Conservation (phyloP, 352 stramenopile genomes). For the Elongisporangium senticosum region DNA sequence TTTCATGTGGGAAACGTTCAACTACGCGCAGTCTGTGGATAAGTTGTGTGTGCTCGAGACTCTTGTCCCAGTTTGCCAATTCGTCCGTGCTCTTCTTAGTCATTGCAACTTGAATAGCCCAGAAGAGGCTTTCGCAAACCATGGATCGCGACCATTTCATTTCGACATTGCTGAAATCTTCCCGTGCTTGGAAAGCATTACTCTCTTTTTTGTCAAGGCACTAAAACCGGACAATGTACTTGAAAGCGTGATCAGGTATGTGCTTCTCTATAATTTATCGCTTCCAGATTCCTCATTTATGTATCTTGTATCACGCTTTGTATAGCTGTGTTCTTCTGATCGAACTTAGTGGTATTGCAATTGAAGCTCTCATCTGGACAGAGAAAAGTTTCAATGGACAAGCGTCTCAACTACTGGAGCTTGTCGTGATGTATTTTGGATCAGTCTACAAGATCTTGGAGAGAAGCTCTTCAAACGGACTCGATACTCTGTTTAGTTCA, state of each 20-base stretch:
- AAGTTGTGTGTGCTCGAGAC: conserved; percentile 43
- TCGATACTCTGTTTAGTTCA: background rate
- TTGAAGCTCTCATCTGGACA: conserved; percentile 28
- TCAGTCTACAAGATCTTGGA: background rate
- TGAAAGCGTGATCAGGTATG: conserved; percentile 19
- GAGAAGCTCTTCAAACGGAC: background rate
- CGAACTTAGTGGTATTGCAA: conserved; percentile 55
- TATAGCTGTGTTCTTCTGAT: conserved; percentile 61
- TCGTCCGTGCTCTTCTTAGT: conserved; percentile 61
- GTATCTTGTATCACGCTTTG: conserved; percentile 5
- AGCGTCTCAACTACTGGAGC: conserved; percentile 11
- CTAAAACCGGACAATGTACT: conserved; percentile 18
- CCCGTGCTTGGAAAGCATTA: conserved; percentile 27
- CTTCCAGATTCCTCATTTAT: conserved; percentile 2
- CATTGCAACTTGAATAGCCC: conserved; percentile 48
- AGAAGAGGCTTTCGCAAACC: background rate
- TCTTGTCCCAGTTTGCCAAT: conserved; percentile 56
- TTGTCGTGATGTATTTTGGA: conserved; percentile 1
- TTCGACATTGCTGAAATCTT: conserved; percentile 28
- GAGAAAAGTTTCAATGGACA: conserved; percentile 3
- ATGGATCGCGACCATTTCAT: background rate
- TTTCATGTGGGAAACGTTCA: conserved; percentile 48
- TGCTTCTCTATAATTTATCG: conserved; percentile 4
- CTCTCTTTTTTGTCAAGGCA: conserved; percentile 28
- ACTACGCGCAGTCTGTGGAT: conserved; percentile 16